A percentile compares a stretch with the other conserved stretches of the same genome.
Conservation (phyloP, 2,329 filamentous ascomycete genomes). For the Whalleya microplaca region DNA sequence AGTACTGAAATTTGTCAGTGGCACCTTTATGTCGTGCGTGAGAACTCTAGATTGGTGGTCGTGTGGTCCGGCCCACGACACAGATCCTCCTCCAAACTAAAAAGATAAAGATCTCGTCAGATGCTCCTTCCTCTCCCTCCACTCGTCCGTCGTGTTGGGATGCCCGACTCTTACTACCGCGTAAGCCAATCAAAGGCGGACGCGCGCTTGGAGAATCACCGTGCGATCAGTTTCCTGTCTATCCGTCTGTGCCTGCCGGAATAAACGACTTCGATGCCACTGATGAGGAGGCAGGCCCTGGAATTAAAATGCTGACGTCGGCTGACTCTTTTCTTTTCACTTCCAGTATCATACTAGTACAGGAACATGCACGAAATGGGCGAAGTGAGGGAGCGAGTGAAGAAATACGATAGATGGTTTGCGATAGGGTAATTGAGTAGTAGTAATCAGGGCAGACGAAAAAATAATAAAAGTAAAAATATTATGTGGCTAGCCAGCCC, state of each 20-base stretch:
- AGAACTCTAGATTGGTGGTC: slow-evolving; percentile 23
- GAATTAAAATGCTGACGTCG: slow-evolving; percentile 9
- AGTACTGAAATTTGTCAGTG: neutral
- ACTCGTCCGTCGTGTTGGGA: slow-evolving; percentile 22
- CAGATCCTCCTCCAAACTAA: slow-evolving; percentile 22
- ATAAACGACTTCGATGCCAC: slow-evolving; percentile 28
- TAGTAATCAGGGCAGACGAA: slow-evolving; percentile 24
- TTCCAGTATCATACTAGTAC: slow-evolving; percentile 15
- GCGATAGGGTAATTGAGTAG: slow-evolving; percentile 17
- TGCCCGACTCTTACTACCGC: slow-evolving; percentile 21
- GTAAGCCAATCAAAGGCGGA: slow-evolving; percentile 20
- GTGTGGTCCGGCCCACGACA: slow-evolving; percentile 33
- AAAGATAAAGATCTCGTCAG: slow-evolving; percentile 7
- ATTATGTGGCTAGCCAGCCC: slow-evolving; percentile 29
- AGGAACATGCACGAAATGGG: slow-evolving; percentile 5
- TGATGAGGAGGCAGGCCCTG: neutral
- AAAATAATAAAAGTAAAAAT: slow-evolving; percentile 27
- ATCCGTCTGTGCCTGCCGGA: slow-evolving; percentile 45
- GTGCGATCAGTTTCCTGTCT: slow-evolving; percentile 46
- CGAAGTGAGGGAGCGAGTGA: slow-evolving; percentile 8
- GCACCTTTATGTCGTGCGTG: neutral
- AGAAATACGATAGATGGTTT: slow-evolving; percentile 2
- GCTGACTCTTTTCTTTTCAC: slow-evolving; percentile 5
- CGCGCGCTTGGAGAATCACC: slow-evolving; percentile 48
- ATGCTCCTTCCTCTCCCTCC: neutral